Percentiles rank a stretch among this genome's conserved stretches.
These are phyloP conservation scores for Berberis vulgaris DNA, from an alignment of 164 flowering plant species.

Conservation along the genomic window DNA sequence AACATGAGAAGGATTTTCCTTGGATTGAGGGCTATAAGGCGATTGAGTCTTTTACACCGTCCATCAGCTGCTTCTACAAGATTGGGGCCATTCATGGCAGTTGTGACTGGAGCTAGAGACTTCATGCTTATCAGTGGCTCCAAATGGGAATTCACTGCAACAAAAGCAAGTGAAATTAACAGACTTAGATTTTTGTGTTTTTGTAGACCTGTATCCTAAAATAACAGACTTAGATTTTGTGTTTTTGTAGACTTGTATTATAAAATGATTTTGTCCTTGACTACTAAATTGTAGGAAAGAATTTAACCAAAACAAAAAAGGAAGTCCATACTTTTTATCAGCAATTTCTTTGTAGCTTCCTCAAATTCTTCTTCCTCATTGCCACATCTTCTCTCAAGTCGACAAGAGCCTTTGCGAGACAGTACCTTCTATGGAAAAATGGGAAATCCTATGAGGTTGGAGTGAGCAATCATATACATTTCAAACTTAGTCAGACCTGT, in stretches of 20 bases:
- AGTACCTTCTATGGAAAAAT: constrained; percentile 18
- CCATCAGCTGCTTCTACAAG: constrained; percentile 15
- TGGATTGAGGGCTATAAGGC: constrained; percentile 21
- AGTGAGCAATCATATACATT: too few species aligned
- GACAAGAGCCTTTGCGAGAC: constrained; percentile 25
- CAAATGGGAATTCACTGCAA: constrained; percentile 23
- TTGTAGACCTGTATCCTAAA: too few species aligned
- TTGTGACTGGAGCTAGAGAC: constrained; percentile 12
- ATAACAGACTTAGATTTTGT: too few species aligned
- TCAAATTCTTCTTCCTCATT: constrained; percentile 22
- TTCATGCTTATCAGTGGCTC: constrained; percentile 22
- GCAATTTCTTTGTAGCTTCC: constrained; percentile 18
- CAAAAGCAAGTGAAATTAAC: neutral
- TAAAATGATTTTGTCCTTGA: too few species aligned
- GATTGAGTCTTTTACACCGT: constrained; percentile 21
- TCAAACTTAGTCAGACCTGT: too few species aligned
- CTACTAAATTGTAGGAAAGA: too few species aligned
- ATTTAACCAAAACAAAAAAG: neutral
- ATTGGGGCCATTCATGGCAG: constrained; percentile 6
- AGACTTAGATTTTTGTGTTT: too few species aligned
- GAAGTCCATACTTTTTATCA: constrained; percentile 14
- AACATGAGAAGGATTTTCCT: constrained; percentile 30
- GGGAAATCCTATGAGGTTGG: too few species aligned
- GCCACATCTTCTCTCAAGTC: constrained; percentile 18
- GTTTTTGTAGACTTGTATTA: too few species aligned